A percentile compares a stretch with the other conserved stretches of the same genome.
phyloP scores from a whole-genome alignment of 768 basidiomycete species.

The Lyophyllum shimeji region DNA sequence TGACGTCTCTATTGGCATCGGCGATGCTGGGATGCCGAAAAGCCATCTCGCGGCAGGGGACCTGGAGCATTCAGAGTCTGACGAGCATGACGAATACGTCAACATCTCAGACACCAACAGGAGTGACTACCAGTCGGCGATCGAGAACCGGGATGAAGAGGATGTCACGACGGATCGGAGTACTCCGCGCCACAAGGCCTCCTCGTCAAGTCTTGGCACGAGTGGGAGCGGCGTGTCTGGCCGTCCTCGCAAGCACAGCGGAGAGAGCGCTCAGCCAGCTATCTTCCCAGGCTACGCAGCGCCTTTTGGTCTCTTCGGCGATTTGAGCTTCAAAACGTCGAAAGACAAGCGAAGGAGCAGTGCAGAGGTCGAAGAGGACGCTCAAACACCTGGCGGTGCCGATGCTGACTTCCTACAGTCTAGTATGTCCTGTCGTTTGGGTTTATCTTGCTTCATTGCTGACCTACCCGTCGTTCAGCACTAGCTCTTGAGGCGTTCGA shows the following conservation, averaged over 20 bases:
- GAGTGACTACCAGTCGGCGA: slow-evolving; percentile 38
- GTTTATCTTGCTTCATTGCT: slow-evolving; percentile 1
- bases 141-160: slow-evolving; percentile 42
- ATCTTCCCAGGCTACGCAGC: slow-evolving; percentile 60
- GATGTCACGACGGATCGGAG: slow-evolving; percentile 22
- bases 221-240: slow-evolving; percentile 25
- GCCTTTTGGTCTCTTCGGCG: slow-evolving; percentile 79
- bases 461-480: slow-evolving; percentile 25
- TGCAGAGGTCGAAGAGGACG: slow-evolving; percentile 42
- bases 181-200: slow-evolving; percentile 31
- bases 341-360: slow-evolving; percentile 32
- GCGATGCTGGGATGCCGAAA: slow-evolving; percentile 53
- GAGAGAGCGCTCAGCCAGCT: slow-evolving; percentile 45
- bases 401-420: slow-evolving; percentile 66
- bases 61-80: slow-evolving; percentile 37
- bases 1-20: slow-evolving; percentile 63
- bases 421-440: slow-evolving; percentile 26
- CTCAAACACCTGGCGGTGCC: slow-evolving; percentile 62
- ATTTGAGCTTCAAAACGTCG: slow-evolving; percentile 52
- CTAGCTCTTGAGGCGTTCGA: slow-evolving; percentile 40
- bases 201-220: slow-evolving; percentile 40
- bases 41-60: slow-evolving; percentile 51
- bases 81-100: slow-evolving; percentile 40
- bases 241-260: slow-evolving; percentile 33
- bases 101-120: slow-evolving; percentile 27